Base-by-base conservation (phyloP, 805 yeast genomes). In the Millerozyma miso region DNA sequence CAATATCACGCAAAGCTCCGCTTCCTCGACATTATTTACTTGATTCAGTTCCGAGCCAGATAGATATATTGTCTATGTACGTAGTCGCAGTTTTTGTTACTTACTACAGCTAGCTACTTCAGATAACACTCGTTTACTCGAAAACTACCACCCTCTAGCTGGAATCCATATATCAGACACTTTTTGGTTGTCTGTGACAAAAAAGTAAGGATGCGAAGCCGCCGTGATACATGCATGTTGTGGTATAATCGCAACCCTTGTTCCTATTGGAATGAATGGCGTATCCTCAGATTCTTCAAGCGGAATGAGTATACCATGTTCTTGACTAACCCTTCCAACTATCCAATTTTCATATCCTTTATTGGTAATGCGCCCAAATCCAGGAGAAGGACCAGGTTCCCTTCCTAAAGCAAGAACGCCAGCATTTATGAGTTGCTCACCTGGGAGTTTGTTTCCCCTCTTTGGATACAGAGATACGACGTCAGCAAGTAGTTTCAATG, bases 201-300 rank as follows among this genome's bases (percentile, higher is more conserved):
- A 83, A 59, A 71, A 83, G 71, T 75, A 78, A 2, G 76, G 79
- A 54, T 69, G 81, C 13, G 79, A 67, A 5, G 80, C 79, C 37
- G 85, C 85, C 2, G 86, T 76, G 43, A 85, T 85, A 59, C 93
- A 85, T 8, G 80, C 65, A 56, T 85, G 93, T 57, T 85, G 88
- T 3, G 89, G 88, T 18, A 78, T 49, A 29, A 85, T 68, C 23
- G 64, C 62, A 7, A 84, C 71, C 44, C 74, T 71, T 1, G 80
- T 69, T 1, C 88, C 88, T 26, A 63, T 49, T 18, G 81, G 81
- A 18, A 79, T 65, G 53, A 79, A 58, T 34, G 61, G 44, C 14
- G 66, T 56, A 12, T 54, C 49, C 2, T 59, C 63, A 5, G 43
- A 46, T 3, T 35, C 51, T 4, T 56, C 58, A 13, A 58, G 49